These are phyloP conservation scores for Parasitella parasitica DNA, from an alignment of 371 early-diverging fungal species.

Conservation along the genomic window DNA sequence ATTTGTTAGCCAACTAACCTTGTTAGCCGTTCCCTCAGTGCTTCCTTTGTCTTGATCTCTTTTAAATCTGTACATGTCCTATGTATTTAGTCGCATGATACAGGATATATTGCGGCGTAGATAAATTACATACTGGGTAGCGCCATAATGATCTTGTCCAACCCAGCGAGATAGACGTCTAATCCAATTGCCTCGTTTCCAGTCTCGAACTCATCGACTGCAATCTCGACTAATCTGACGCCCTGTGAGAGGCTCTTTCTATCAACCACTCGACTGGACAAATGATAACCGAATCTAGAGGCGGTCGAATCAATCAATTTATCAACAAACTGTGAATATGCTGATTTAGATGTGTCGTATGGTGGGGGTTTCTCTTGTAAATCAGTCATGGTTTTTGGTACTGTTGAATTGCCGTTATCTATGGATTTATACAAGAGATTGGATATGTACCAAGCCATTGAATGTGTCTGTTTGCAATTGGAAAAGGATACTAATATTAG, in stretches of 20 bases:
- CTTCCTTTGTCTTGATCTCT: slow-evolving; percentile 29
- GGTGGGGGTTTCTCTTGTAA: neutral
- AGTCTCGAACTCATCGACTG: slow-evolving; percentile 54
- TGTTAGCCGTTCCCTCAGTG: slow-evolving; percentile 4
- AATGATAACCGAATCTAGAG: neutral
- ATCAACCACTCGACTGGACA: slow-evolving; percentile 14
- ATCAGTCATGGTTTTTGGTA: no score
- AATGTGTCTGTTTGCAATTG: neutral
- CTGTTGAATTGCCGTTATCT: neutral
- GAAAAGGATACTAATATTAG: no score
- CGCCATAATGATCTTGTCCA: slow-evolving; percentile 55
- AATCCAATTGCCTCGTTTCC: slow-evolving; percentile 51
- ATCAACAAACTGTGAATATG: neutral
- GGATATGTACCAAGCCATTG: neutral
- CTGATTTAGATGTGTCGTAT: neutral
- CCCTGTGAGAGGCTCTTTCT: slow-evolving; percentile 50
- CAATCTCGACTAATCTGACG: slow-evolving; percentile 50
- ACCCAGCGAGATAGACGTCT: slow-evolving; percentile 52
- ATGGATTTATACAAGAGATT: neutral
- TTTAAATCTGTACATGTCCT: slow-evolving; percentile 32
- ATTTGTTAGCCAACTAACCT: neutral
- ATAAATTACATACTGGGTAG: slow-evolving; percentile 48
- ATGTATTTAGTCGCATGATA: no score
- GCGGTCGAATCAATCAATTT: neutral
- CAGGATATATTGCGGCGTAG: no score